Evolutionary conservation across 2,329 filamentous ascomycete genomes (phyloP).

Genomic region (Nemania bipapillata): DNA sequence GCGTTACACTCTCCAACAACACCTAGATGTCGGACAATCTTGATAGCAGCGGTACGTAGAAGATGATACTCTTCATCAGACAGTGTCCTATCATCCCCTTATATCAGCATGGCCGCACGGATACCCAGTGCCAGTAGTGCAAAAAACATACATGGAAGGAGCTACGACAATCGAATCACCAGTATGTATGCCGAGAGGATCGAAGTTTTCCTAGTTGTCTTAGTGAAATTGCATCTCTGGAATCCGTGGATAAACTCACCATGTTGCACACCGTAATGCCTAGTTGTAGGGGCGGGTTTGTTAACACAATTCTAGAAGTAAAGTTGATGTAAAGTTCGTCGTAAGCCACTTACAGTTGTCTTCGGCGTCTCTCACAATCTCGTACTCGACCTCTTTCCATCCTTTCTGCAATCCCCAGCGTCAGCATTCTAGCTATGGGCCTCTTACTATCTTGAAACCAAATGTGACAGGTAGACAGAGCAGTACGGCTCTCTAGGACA

Average conservation of each 20-base stretch:
- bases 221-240: background rate
- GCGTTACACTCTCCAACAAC: constrained; percentile 99
- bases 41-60: constrained; percentile 96
- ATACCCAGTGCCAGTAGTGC: background rate
- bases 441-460: background rate
- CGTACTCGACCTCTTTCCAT: constrained; percentile 99
- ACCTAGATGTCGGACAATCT: constrained; percentile 95
- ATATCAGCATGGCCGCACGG: background rate
- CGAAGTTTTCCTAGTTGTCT: constrained; percentile 80
- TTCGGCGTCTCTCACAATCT: constrained; percentile 94
- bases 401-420: constrained; percentile 69
- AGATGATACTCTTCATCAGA: constrained; percentile 97
- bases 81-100: background rate
- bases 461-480: background rate
- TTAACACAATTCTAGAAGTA: background rate
- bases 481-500: background rate
- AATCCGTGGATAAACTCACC: constrained; percentile 49
- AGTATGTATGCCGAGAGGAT: constrained; percentile 95
- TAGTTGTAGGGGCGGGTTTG: background rate
- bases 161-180: constrained; percentile 99
- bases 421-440: background rate
- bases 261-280: constrained; percentile 96
- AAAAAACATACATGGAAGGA: constrained; percentile 57
- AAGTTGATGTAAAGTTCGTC: background rate
- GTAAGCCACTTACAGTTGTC: constrained; percentile 78